Evolutionary conservation across 768 basidiomycete species (phyloP).

Genomic region (Pleurotus giganteus): DNA sequence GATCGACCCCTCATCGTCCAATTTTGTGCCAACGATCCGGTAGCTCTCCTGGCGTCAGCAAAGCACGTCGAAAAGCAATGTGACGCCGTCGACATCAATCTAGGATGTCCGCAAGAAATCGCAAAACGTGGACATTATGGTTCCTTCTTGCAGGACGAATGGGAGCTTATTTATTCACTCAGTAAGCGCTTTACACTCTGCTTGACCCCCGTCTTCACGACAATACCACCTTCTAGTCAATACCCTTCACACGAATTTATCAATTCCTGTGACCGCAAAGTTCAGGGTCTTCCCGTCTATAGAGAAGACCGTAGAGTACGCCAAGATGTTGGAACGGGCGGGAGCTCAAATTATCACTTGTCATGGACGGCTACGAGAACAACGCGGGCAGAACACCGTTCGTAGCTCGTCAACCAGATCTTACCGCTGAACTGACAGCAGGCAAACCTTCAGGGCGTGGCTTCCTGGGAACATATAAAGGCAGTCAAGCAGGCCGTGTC

Average conservation of each 20-base stretch:
- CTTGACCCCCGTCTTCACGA: not conserved
- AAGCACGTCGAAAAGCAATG: slow-evolving; percentile 72
- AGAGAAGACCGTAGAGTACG: slow-evolving; percentile 90
- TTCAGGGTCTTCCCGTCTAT: slow-evolving; percentile 87
- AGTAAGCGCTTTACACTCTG: slow-evolving; percentile 42
- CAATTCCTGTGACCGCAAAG: slow-evolving; percentile 94
- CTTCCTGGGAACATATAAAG: slow-evolving; percentile 86
- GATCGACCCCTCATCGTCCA: slow-evolving; percentile 90
- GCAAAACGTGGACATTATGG: slow-evolving; percentile 87
- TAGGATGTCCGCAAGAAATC: slow-evolving; percentile 95
- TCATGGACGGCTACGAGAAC: slow-evolving; percentile 89
- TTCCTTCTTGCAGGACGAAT: slow-evolving; percentile 90
- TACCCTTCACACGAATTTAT: slow-evolving; percentile 77
- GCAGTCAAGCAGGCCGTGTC: slow-evolving; percentile 89
- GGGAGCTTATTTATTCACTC: slow-evolving; percentile 81
- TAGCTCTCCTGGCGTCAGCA: slow-evolving; percentile 75
- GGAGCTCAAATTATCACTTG: slow-evolving; percentile 95
- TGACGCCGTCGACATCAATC: slow-evolving; percentile 93
- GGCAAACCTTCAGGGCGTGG: slow-evolving; percentile 78
- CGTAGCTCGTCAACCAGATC: slow-evolving; percentile 15
- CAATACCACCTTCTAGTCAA: slow-evolving; percentile 58
- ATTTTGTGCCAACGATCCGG: slow-evolving; percentile 91
- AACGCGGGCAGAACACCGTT: slow-evolving; percentile 82
- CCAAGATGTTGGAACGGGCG: slow-evolving; percentile 91
- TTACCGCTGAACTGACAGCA: not conserved